Conservation (phyloP, 495 filamentous ascomycete species). For the Xylaria telfairii region DNA sequence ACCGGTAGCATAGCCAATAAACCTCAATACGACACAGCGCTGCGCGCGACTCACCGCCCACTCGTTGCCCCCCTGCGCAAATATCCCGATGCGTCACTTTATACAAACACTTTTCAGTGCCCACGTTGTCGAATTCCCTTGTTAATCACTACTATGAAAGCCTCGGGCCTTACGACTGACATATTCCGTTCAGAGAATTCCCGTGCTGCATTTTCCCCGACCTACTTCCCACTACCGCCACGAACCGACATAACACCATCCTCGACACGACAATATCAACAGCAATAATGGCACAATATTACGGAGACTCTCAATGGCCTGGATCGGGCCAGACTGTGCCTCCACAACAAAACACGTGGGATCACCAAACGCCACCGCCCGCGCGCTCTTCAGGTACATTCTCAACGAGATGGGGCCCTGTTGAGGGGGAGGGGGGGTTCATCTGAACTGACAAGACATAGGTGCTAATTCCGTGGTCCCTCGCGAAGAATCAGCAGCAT, state of each 20-base stretch:
- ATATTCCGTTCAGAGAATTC: background rate
- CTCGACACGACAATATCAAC: background rate
- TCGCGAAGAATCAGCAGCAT: constrained; percentile 79
- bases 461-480: constrained; percentile 80
- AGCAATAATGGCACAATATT: constrained; percentile 61
- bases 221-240: background rate
- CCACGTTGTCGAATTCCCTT: background rate
- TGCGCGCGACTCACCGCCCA: constrained; percentile 22
- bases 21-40: constrained; percentile 9
- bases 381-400: constrained; percentile 65
- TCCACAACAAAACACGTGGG: constrained; percentile 65
- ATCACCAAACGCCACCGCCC: constrained; percentile 86
- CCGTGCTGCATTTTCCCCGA: background rate
- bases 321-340: constrained; percentile 63
- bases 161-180: constrained; percentile 9
- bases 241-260: background rate
- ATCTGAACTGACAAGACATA: constrained; percentile 45
- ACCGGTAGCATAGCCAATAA: constrained; percentile 4
- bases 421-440: background rate
- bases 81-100: constrained; percentile 5
- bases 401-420: background rate
- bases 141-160: background rate
- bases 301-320: constrained; percentile 83
- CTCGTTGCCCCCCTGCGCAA: constrained; percentile 6
- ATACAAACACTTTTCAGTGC: background rate